Evolutionary conservation across 2,329 filamentous ascomycete species (phyloP).

Genomic region (Arthrobotrys iridis): DNA sequence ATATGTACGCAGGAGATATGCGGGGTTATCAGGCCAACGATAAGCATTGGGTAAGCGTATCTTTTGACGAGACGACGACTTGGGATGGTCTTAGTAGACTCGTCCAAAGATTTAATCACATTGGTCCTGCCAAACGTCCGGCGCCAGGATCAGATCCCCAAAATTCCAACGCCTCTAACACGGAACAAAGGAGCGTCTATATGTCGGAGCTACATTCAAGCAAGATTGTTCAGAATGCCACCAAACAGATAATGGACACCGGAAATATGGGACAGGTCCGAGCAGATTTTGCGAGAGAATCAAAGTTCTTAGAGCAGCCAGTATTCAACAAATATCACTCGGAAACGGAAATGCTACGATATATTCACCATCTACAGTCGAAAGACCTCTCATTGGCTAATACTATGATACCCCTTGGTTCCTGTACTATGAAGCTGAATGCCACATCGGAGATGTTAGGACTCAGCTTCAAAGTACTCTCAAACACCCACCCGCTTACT

Average conservation of each 20-base stretch:
- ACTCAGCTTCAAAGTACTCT: conserved; percentile 78
- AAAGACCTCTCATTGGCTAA: conserved; percentile 94
- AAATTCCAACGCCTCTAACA: no score
- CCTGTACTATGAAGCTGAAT: conserved; percentile 98
- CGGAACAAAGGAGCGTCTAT: not conserved
- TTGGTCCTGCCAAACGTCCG: not conserved
- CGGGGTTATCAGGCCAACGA: not conserved
- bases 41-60: conserved; percentile 10
- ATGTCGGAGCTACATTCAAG: not conserved
- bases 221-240: not conserved
- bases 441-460: conserved; percentile 92
- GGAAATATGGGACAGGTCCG: conserved; percentile 61
- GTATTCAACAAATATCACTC: conserved; percentile 96
- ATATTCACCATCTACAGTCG: conserved; percentile 91
- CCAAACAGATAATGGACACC: not conserved
- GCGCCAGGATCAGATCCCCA: no score
- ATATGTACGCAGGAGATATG: not conserved
- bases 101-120: not conserved
- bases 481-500: conserved; percentile 83
- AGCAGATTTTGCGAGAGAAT: conserved; percentile 73
- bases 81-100: not conserved
- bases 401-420: conserved; percentile 97
- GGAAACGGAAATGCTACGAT: conserved; percentile 91
- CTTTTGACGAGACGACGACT: conserved; percentile 31
- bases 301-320: conserved; percentile 82